Evolutionary conservation across 2,329 filamentous ascomycete species (phyloP).

Genomic region (Sordariomycetes sp.): DNA sequence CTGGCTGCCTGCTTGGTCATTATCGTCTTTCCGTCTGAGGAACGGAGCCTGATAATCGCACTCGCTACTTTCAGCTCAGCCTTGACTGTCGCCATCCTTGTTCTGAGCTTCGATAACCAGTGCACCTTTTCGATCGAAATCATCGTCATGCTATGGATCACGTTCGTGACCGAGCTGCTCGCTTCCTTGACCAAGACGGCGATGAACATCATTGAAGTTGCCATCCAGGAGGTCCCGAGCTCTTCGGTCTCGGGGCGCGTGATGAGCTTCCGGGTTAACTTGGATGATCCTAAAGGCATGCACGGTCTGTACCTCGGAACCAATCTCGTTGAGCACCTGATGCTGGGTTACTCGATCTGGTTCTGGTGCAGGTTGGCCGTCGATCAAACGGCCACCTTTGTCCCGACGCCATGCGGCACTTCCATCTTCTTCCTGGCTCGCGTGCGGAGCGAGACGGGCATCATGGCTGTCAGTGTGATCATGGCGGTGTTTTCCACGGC

Average conservation of each 20-base stretch:
- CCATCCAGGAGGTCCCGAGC: neutral
- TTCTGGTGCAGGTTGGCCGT: neutral
- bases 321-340: neutral
- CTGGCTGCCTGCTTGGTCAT: neutral
- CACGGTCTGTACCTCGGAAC: neutral
- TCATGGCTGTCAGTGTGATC: neutral
- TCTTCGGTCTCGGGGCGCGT: too few species aligned
- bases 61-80: neutral
- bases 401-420: neutral
- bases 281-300: neutral
- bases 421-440: slow-evolving; percentile 1
- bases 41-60: neutral
- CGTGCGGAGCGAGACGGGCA: neutral
- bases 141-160: slow-evolving; percentile 2
- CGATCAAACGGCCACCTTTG: neutral
- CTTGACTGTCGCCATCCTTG: neutral
- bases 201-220: neutral
- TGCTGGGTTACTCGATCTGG: neutral
- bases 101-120: neutral
- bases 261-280: neutral
- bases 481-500: neutral
- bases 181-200: neutral
- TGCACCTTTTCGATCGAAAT: slow-evolving; percentile 1
- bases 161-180: neutral
- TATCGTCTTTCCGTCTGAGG: neutral